These are phyloP conservation scores for Mycena sanguinolenta DNA, from an alignment of 768 basidiomycete species.

Conservation along the genomic window DNA sequence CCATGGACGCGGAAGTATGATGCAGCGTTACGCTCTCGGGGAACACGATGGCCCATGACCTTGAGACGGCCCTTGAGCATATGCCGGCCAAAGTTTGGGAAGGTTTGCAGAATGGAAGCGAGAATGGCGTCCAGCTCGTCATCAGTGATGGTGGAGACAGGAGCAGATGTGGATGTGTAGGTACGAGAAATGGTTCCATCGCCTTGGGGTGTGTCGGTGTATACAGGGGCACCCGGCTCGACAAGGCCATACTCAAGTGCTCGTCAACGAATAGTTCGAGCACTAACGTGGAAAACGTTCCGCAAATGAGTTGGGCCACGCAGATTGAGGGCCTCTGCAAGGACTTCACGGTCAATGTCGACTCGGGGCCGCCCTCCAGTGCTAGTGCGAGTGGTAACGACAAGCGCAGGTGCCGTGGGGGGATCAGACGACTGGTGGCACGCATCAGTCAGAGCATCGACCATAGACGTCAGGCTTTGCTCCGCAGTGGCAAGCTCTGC, in stretches of 20 bases:
- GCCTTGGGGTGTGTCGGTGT: conserved; percentile 3
- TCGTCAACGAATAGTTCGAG: conserved; percentile 28
- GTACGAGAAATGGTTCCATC: conserved; percentile 2
- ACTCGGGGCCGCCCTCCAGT: conserved; percentile 37
- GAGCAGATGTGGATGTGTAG: too few species aligned
- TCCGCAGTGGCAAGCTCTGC: too few species aligned
- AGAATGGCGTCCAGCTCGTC: conserved; percentile 35
- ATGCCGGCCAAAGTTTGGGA: conserved; percentile 37
- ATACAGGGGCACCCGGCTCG: conserved; percentile 21
- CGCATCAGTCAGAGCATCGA: conserved; percentile 34
- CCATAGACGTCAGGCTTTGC: too few species aligned
- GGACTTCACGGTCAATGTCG: too few species aligned
- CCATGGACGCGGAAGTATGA: conserved; percentile 36
- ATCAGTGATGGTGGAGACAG: too few species aligned
- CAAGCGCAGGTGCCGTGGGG: not conserved
- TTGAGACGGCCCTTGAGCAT: conserved; percentile 38
- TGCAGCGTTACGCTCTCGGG: conserved; percentile 25
- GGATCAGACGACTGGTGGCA: conserved; percentile 31
- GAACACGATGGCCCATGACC: conserved; percentile 28
- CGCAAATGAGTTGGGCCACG: too few species aligned
- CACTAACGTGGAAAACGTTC: too few species aligned
- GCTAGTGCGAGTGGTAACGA: not conserved
- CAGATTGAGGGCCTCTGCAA: too few species aligned
- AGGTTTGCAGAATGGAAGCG: conserved; percentile 22
- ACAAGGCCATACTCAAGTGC: conserved; percentile 35